These are phyloP conservation scores for Salix koriyanagi DNA, from an alignment of 345 rosid genomes.

Conservation along the genomic window DNA sequence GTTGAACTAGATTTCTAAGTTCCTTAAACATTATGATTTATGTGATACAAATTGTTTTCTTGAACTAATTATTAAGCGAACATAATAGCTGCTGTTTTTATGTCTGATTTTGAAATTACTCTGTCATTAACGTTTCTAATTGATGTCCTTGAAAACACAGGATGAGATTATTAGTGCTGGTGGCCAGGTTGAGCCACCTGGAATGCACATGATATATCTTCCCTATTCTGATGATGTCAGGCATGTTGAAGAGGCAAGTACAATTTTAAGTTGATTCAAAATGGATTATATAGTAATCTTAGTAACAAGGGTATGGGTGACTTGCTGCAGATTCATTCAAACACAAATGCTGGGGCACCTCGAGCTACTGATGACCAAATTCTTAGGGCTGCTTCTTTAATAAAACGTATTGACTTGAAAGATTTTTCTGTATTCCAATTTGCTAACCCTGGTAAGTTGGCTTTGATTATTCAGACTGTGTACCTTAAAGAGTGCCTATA, in stretches of 20 bases:
- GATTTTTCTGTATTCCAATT: constrained; percentile 76
- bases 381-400: constrained; percentile 60
- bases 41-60: neutral
- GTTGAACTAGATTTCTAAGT: neutral
- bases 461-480: neutral
- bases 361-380: constrained; percentile 72
- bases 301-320: constrained; percentile 18
- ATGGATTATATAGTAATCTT: constrained; percentile 10
- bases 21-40: neutral
- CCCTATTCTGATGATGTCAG: constrained; percentile 90
- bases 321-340: constrained; percentile 48
- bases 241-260: constrained; percentile 71
- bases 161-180: constrained; percentile 66
- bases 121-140: neutral
- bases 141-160: constrained; percentile 35
- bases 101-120: neutral
- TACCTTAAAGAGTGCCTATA: neutral
- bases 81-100: neutral
- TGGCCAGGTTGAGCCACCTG: constrained; percentile 91
- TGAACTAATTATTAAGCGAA: neutral
- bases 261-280: constrained; percentile 14
- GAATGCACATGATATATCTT: constrained; percentile 93
- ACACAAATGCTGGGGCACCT: constrained; percentile 43
- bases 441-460: constrained; percentile 70
- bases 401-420: constrained; percentile 71